phyloP scores from a whole-genome alignment of 345 rosid species.

The Cardamine chenopodiifolia region DNA sequence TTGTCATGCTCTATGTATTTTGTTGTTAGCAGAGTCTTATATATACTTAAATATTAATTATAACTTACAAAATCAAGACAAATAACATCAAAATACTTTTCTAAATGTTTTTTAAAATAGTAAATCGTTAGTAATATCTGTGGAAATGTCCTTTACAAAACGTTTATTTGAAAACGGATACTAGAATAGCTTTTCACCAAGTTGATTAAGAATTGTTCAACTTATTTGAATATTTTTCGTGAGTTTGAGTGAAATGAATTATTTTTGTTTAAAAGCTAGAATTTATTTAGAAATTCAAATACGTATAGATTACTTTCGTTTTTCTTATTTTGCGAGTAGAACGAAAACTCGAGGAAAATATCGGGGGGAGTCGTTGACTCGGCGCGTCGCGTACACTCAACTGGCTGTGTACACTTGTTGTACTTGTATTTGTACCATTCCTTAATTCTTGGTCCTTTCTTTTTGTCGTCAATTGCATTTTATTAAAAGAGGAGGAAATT shows the following conservation, averaged over 20 bases:
- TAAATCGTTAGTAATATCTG: background rate
- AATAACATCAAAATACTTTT: constrained; percentile 16
- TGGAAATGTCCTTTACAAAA: background rate
- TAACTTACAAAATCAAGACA: background rate
- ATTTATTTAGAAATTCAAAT: constrained; percentile 1
- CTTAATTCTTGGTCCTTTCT: background rate
- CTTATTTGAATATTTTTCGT: constrained; percentile 1
- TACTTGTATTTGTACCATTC: too few species aligned
- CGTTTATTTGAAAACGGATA: constrained; percentile 2
- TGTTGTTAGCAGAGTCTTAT: background rate
- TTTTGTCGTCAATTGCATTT: too few species aligned
- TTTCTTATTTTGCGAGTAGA: background rate
- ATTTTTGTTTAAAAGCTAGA: background rate
- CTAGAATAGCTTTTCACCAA: constrained; percentile 4
- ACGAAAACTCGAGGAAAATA: constrained; percentile 19
- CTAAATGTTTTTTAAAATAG: constrained; percentile 3
- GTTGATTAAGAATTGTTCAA: constrained; percentile 23
- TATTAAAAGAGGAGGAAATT: too few species aligned
- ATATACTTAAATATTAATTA: background rate
- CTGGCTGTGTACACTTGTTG: background rate
- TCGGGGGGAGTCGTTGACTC: constrained; percentile 3
- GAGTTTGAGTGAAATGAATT: constrained; percentile 8
- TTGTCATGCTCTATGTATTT: background rate
- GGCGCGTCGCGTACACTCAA: background rate
- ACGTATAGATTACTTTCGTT: background rate